Percentiles rank a stretch among this genome's conserved stretches.
These are phyloP conservation scores for Diaporthe ilicicola DNA, from an alignment of 2,329 filamentous ascomycete genomes.

Conservation along the genomic window DNA sequence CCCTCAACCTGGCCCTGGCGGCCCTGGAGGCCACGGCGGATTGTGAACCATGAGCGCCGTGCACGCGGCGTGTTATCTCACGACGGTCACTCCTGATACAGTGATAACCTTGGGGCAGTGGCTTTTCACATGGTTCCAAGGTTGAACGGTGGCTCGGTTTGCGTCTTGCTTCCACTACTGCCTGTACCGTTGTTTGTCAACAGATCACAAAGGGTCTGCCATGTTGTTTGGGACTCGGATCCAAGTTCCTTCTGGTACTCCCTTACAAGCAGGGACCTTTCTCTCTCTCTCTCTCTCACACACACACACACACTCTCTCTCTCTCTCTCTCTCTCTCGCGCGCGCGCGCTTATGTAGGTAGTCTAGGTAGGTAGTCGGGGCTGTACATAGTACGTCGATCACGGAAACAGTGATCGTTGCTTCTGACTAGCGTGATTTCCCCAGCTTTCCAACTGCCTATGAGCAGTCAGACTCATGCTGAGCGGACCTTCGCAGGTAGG, in stretches of 20 bases:
- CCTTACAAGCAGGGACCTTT: background rate
- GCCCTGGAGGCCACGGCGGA: constrained; percentile 10
- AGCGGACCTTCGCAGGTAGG: constrained; percentile 1
- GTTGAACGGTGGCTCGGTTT: no score
- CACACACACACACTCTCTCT: no score
- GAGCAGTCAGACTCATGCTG: background rate
- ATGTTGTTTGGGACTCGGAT: background rate
- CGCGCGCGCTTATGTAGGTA: background rate
- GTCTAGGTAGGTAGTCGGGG: background rate
- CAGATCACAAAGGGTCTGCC: no score
- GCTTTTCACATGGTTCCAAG: background rate
- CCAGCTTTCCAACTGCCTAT: constrained; percentile 10
- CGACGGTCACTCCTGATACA: background rate
- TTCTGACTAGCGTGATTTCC: constrained; percentile 17
- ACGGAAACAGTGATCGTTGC: background rate
- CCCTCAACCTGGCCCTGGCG: constrained; percentile 7
- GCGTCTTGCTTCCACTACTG: background rate
- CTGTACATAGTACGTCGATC: background rate
- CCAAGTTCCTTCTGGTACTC: background rate
- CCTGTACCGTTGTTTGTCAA: background rate
- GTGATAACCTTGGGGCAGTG: background rate
- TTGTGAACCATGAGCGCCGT: background rate
- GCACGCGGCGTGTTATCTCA: constrained; percentile 6
- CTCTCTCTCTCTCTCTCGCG: no score
- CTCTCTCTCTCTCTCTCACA: no score